Percentiles rank a stretch among this genome's conserved stretches.
Evolutionary conservation across 139 green algal genomes (phyloP).

Genomic region (Pseudopediastrum boryanum): DNA sequence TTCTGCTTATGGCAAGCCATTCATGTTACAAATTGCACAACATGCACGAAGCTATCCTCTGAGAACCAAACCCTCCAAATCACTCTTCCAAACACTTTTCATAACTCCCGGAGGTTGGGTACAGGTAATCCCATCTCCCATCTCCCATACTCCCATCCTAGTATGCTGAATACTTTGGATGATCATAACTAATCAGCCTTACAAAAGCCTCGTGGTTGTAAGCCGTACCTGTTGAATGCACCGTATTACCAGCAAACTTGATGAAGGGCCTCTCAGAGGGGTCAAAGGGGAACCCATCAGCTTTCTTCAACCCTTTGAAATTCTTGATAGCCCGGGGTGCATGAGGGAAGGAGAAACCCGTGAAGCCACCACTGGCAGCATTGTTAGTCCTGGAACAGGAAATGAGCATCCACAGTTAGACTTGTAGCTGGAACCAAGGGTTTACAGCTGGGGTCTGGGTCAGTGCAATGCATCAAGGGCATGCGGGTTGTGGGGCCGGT

Average conservation of each 20-base stretch:
- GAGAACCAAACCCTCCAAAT: too few relatives aligned
- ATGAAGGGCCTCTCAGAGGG: slow-evolving; percentile 38
- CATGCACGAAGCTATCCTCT: too few relatives aligned
- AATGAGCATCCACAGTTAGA: not conserved
- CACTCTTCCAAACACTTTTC: too few relatives aligned
- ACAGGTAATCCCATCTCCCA: too few relatives aligned
- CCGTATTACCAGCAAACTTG: slow-evolving; percentile 47
- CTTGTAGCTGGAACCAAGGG: not conserved
- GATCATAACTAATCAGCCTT: too few relatives aligned
- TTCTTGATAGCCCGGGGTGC: slow-evolving; percentile 33
- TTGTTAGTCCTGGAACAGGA: slow-evolving; percentile 36
- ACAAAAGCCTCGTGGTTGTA: too few relatives aligned
- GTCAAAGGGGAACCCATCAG: slow-evolving; percentile 15
- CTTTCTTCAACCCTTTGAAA: slow-evolving; percentile 17
- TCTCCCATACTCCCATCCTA: too few relatives aligned
- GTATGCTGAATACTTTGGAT: too few relatives aligned
- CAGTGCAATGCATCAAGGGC: slow-evolving; percentile 1
- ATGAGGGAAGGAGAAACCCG: slow-evolving; percentile 56
- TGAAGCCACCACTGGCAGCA: slow-evolving; percentile 52
- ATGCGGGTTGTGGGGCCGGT: too few relatives aligned
- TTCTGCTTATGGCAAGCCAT: too few relatives aligned
- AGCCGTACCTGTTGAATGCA: slow-evolving; percentile 43
- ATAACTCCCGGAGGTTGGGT: too few relatives aligned
- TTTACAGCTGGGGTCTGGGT: not conserved
- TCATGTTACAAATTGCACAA: too few relatives aligned